Evolutionary conservation across 2,329 filamentous ascomycete species (phyloP).

Genomic region (Xylaria sp.): DNA sequence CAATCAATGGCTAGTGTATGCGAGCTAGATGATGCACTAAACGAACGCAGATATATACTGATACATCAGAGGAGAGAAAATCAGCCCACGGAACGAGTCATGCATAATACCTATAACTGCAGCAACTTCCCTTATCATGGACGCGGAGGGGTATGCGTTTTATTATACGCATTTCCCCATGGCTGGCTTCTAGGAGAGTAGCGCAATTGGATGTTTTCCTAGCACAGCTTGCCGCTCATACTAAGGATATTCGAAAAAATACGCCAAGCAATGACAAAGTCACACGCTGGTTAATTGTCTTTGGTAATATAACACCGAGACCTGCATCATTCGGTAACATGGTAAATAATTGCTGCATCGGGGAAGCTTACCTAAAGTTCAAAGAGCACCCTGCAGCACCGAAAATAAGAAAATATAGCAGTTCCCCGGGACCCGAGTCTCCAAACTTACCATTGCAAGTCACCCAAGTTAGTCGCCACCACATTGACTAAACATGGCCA

Average conservation of each 20-base stretch:
- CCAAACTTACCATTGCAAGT: background rate
- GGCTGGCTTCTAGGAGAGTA: background rate
- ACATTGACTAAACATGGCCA: conserved; percentile 41
- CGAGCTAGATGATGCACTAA: background rate
- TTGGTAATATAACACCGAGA: background rate
- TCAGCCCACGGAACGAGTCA: background rate
- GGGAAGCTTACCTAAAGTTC: conserved; percentile 11
- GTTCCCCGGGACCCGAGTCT: background rate
- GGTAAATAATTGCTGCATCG: background rate
- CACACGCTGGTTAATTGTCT: background rate
- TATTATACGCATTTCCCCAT: conserved; percentile 1
- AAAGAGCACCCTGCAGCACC: background rate
- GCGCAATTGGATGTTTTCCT: background rate
- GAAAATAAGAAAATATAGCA: background rate
- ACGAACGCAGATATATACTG: background rate
- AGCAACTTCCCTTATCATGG: background rate
- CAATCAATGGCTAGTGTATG: background rate
- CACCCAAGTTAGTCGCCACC: background rate
- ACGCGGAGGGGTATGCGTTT: background rate
- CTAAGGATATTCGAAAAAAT: background rate
- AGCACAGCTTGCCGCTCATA: background rate
- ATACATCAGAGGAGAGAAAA: background rate
- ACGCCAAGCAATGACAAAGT: background rate
- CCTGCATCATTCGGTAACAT: background rate
- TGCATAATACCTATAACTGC: background rate